phyloP scores from a whole-genome alignment of 495 filamentous ascomycete species.

The Penicillium psychrofluorescens region DNA sequence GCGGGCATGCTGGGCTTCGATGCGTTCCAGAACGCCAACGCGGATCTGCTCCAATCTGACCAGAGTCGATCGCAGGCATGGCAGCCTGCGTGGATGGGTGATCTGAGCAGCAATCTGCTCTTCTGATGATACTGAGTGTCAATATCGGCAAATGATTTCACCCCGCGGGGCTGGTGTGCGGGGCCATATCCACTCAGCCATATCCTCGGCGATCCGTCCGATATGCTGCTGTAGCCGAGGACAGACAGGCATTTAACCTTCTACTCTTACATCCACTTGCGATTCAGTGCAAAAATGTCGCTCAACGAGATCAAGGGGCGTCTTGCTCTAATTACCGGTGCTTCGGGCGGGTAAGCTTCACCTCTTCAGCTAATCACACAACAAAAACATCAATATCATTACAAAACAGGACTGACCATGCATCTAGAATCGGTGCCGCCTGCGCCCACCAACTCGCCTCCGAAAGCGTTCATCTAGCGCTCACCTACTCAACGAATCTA shows the following conservation, averaged over 20 bases:
- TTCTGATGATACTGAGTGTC: slow-evolving; percentile 15
- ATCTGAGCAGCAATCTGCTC: slow-evolving; percentile 36
- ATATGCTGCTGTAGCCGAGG: slow-evolving; percentile 8
- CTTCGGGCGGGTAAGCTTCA: slow-evolving; percentile 52
- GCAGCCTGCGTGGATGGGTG: slow-evolving; percentile 36
- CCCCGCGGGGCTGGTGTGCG: slow-evolving; percentile 7
- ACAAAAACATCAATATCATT: too few relatives aligned
- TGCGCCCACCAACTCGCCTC: slow-evolving; percentile 48
- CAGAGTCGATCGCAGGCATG: slow-evolving; percentile 31
- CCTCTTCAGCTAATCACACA: too few relatives aligned
- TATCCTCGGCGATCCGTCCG: not conserved
- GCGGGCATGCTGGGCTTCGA: slow-evolving; percentile 29
- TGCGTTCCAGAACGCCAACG: slow-evolving; percentile 22
- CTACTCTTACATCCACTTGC: not conserved
- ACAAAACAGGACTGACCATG: not conserved
- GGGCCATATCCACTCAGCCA: slow-evolving; percentile 11
- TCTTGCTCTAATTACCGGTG: slow-evolving; percentile 57
- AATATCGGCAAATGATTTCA: slow-evolving; percentile 12
- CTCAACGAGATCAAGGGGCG: slow-evolving; percentile 50
- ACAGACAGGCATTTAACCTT: slow-evolving; percentile 1
- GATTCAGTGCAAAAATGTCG: slow-evolving; percentile 13
- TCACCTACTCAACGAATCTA: slow-evolving; percentile 52
- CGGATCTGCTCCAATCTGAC: slow-evolving; percentile 22
- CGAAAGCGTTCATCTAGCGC: slow-evolving; percentile 48
- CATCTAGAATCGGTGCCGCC: slow-evolving; percentile 51